Evolutionary conservation across 2,329 filamentous ascomycete genomes (phyloP), one percentile per base, ranked within the genome.

Genomic region (Colletotrichum chrysophilum): DNA sequence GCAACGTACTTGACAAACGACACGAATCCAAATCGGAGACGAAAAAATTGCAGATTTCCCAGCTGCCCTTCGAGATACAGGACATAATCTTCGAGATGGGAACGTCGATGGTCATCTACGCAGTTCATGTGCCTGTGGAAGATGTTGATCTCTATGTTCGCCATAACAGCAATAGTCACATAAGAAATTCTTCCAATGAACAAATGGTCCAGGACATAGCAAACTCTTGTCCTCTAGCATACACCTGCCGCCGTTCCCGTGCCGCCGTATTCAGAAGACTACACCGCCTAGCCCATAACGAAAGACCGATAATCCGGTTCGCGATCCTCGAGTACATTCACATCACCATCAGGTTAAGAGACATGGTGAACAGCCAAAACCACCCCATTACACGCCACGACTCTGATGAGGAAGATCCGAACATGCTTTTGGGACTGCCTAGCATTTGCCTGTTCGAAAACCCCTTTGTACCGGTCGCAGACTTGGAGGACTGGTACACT

Each of bases 311-410:
- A 38, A 16, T 18, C 36, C 16, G 14, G 7, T 38, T 38, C 36
- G 36, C 36, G 16, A 43, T 48, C 38, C 38, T 48, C 38, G 0
- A n/a, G 18, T 2, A 48, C 2, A 4, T 48, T n/a, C 18, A 48
- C 38, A 48, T 48, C 18, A n/a, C 38, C 38, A 2, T 48, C 18
- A 48, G 38, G 5, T 48, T n/a, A 7, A 48, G 18, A 48, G 18
- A 48, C 18, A n/a, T 48, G 18, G 36, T 43, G 36, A 43, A 38
- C 14, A 38, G 1, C 1, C 16, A 1, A 38, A 5, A 18, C 4
- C 16, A 38, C 16, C 3, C 3, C 36, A 38, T 0, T 18, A 1
- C 7, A 16, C 0, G 36, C 9, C 1, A 4, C 7, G 36, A 18
- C 0, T 38, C 16, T 1, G 16, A 18, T 38, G 36, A 38, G 7